Base-by-base conservation (phyloP, 257 asterid species). In the Gentiana dahurica region DNA sequence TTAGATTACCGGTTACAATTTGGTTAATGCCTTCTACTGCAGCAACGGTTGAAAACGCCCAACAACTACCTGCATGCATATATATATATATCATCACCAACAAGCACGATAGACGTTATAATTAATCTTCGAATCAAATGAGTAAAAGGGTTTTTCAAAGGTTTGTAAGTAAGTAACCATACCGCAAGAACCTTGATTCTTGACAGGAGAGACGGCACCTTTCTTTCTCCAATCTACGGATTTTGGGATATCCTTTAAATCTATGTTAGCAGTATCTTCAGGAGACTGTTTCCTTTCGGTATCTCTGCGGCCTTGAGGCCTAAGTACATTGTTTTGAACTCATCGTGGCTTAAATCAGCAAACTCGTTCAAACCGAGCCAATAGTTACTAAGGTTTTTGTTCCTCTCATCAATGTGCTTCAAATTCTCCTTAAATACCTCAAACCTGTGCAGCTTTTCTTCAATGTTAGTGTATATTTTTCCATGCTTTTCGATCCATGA, bases 31-130 rank as follows among this genome's bases (percentile, higher is more conserved):
- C 90, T 62, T 85, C 94, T 1, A 85, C 24, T 15, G 90, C 87
- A 59, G 87, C 90, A 51, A 85, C 85, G 0, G 94, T 85, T 43
- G 94, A 81, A 65, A 85, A 85, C 11, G 94, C 94, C 94, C 94
- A 85, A 53, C 94, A 85, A 67, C 94, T 85, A 36, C 94, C 94
- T 85, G 77, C 24, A 24, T 24, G 24, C 24, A 24, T 24, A 24
- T 24, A 24, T 24, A 24, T 24, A 24, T 24, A 24, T 24, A 24
- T 24, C 24, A 24, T 24, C 24, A 24, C 24, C 24, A 24, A 24
- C 24, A 24, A 24, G 24, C 24, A 24, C 24, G 24, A 24, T 24
- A 24, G 24, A 24, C 24, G 24, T 24, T 24, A 24, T 24, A 24
- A 24, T 24, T 24, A 24, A 24, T 24, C 24, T 1, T 24, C 24